Evolutionary conservation across 106 monocot species (phyloP), one percentile per base, ranked within the genome.

Genomic region (Ottelia alismoides): DNA sequence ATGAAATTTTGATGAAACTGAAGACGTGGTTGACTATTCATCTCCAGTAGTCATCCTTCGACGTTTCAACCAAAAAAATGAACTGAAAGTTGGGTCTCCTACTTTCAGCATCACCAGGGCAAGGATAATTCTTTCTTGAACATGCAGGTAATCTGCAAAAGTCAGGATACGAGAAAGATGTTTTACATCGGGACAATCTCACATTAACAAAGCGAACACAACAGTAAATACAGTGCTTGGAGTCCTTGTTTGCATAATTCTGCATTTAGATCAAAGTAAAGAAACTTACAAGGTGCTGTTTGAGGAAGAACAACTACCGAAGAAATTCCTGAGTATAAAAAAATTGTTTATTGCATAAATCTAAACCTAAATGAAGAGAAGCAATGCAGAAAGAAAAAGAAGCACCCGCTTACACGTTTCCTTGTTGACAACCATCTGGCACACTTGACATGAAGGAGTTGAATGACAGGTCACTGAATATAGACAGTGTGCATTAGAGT

Each of bases 381-480:
- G 58, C 10, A 18, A 12, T 5, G 2, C 28, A n/a, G n/a, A 12
- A 2, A 17, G 18, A 20, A 22, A 57, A 23, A 14, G 18, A 5
- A 27, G 20, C 18, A 14, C 5, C 18, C n/a, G n/a, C 76, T 74
- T 67, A 83, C 84, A 72, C 63, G 45, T 47, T 61, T 35, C 68
- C 82, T 70, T 32, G 29, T 14, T 52, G 65, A 35, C 92, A 92
- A 31, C n/a, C n/a, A n/a, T n/a, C n/a, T n/a, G n/a, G n/a, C n/a
- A n/a, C n/a, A n/a, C n/a, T n/a, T n/a, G n/a, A n/a, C n/a, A n/a
- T n/a, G n/a, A n/a, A n/a, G n/a, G n/a, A n/a, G n/a, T n/a, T n/a
- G n/a, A n/a, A n/a, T n/a, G n/a, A n/a, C n/a, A n/a, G n/a, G n/a
- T n/a, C n/a, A n/a, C n/a, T n/a, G n/a, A n/a, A n/a, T n/a, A n/a